A percentile compares a stretch with the other conserved stretches of the same genome.
These are phyloP conservation scores for Solanum appendiculatum DNA, from an alignment of 257 asterid genomes.

Conservation along the genomic window DNA sequence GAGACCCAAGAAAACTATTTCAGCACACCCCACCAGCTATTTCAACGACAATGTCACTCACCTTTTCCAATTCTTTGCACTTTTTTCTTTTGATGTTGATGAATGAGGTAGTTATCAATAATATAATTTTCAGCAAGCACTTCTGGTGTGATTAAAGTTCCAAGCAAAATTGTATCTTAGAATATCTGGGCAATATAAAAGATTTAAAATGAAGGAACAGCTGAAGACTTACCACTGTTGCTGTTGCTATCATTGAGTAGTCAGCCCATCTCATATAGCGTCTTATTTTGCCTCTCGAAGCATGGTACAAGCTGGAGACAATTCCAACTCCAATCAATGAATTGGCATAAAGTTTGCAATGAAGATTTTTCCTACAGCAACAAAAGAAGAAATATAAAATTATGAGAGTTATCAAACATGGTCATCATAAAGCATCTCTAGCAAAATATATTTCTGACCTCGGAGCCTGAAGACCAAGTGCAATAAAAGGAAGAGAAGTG, in stretches of 20 bases:
- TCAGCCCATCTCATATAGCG: slow-evolving; percentile 97
- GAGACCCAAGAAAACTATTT: not conserved
- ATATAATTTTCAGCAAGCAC: not conserved
- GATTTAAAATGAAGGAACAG: not conserved
- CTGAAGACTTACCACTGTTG: slow-evolving; percentile 54
- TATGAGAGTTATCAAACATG: not conserved
- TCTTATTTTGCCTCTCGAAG: slow-evolving; percentile 67
- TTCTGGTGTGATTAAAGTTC: not conserved
- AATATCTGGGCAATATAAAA: not conserved
- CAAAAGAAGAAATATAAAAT: not conserved
- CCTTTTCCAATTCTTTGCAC: not conserved
- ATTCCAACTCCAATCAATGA: slow-evolving; percentile 90
- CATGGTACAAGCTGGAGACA: slow-evolving; percentile 72
- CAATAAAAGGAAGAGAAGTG: slow-evolving; percentile 86
- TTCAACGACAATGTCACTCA: not conserved
- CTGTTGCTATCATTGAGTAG: slow-evolving; percentile 95
- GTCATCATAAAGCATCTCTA: not conserved
- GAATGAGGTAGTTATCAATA: not conserved
- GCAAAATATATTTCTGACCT: slow-evolving; percentile 23
- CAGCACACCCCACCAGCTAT: not conserved
- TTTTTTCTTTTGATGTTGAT: not conserved
- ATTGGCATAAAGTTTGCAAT: slow-evolving; percentile 72
- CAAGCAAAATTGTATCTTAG: not conserved
- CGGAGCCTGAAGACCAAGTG: slow-evolving; percentile 72
- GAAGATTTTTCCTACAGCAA: slow-evolving; percentile 60